Percentiles rank a stretch among this genome's conserved stretches.
phyloP scores from a whole-genome alignment of 306 rosid species.

The Inga laurina region DNA sequence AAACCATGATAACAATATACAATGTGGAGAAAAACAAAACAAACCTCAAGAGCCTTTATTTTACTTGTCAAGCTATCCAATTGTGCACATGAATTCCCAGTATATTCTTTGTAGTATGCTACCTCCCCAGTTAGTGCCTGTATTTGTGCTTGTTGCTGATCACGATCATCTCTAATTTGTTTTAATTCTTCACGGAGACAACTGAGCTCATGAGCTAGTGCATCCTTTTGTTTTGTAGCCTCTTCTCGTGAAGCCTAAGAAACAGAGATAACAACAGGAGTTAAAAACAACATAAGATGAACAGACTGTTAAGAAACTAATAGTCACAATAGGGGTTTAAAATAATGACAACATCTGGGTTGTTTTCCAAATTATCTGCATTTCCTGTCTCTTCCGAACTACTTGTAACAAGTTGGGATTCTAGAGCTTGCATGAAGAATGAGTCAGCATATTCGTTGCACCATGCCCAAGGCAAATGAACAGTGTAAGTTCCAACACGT shows the following conservation, averaged over 20 bases:
- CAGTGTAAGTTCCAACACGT: background rate
- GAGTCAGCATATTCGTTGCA: background rate
- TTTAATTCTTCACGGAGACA: constrained; percentile 77
- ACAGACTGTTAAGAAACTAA: background rate
- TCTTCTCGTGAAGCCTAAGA: constrained; percentile 71
- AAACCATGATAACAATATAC: background rate
- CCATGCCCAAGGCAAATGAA: background rate
- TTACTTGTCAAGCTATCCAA: background rate
- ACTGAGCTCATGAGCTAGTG: constrained; percentile 53
- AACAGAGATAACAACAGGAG: background rate
- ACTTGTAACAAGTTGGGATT: background rate
- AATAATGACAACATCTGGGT: background rate
- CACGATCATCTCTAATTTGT: constrained; percentile 81
- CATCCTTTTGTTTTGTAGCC: constrained; percentile 58
- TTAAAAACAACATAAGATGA: background rate
- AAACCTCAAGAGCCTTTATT: background rate
- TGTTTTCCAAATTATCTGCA: constrained; percentile 7
- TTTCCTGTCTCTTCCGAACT: constrained; percentile 10
- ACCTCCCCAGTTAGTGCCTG: constrained; percentile 58
- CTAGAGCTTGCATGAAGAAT: constrained; percentile 25
- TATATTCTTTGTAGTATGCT: constrained; percentile 48
- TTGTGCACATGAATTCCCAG: background rate
- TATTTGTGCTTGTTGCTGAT: constrained; percentile 53
- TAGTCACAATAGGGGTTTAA: background rate
- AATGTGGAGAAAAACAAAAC: background rate